Conservation (phyloP, 2,329 filamentous ascomycete genomes). For the Apiospora aurea region DNA sequence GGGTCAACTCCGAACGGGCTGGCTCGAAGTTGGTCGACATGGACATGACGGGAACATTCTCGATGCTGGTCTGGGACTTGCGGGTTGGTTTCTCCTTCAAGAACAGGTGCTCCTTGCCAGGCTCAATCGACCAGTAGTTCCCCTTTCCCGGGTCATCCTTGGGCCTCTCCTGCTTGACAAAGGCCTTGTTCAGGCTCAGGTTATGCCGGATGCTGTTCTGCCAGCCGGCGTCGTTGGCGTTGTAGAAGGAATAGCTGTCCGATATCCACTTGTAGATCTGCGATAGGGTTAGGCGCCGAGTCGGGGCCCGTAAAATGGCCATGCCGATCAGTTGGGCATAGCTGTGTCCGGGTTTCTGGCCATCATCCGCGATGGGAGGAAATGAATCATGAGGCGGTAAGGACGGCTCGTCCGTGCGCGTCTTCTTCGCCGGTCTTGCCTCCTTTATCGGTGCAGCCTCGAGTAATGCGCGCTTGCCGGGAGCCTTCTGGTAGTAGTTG, state of each 20-base stretch:
- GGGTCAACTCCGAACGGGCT: constrained; percentile 48
- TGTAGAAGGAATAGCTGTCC: constrained; percentile 91
- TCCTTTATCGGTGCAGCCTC: constrained; percentile 79
- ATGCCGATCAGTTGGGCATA: constrained; percentile 96
- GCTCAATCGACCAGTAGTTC: constrained; percentile 94
- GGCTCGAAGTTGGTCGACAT: constrained; percentile 65
- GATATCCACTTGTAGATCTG: constrained; percentile 99
- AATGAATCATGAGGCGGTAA: constrained; percentile 81
- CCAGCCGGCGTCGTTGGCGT: constrained; percentile 85
- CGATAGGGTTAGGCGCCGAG: constrained; percentile 83
- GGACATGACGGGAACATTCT: constrained; percentile 66
- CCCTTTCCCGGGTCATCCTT: constrained; percentile 98
- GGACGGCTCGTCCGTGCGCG: constrained; percentile 62
- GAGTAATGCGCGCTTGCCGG: constrained; percentile 68
- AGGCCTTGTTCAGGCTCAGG: constrained; percentile 94
- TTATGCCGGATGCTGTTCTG: constrained; percentile 99
- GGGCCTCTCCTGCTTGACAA: constrained; percentile 92
- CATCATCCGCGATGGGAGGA: constrained; percentile 82
- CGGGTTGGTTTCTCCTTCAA: constrained; percentile 82
- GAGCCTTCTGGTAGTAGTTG: constrained; percentile 59
- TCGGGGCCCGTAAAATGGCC: constrained; percentile 89
- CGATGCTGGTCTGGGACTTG: constrained; percentile 62
- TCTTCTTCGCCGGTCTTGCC: constrained; percentile 70
- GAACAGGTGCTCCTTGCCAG: constrained; percentile 89
- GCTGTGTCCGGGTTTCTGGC: constrained; percentile 87